Conservation (phyloP, 805 yeast species). For the Blastobotrys americana region DNA sequence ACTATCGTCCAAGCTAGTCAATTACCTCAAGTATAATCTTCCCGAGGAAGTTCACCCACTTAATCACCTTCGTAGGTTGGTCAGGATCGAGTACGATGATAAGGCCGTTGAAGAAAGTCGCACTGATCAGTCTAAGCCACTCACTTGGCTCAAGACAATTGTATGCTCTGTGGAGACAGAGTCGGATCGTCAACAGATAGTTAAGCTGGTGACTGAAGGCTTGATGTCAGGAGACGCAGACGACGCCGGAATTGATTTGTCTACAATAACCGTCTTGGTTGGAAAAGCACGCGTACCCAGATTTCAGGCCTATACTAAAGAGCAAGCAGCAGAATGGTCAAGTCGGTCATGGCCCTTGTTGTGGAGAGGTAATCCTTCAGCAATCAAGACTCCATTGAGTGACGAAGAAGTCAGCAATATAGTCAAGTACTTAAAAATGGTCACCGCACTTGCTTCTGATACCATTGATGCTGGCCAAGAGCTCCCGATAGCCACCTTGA, state of each 20-base stretch:
- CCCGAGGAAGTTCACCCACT: conserved; percentile 30
- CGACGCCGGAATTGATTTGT: neutral
- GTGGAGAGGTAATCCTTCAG: conserved; percentile 84
- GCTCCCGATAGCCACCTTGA: conserved; percentile 50
- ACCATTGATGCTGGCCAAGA: conserved; percentile 4
- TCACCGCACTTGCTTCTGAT: conserved; percentile 23
- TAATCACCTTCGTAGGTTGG: conserved; percentile 32
- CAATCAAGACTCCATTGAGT: conserved; percentile 39
- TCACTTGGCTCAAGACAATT: conserved; percentile 33
- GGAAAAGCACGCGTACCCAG: conserved; percentile 42
- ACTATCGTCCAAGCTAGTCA: conserved; percentile 23
- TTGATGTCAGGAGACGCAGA: neutral
- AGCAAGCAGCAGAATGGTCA: conserved; percentile 62
- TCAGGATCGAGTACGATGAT: conserved; percentile 16
- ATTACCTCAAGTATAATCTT: conserved; percentile 24
- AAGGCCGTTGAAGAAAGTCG: conserved; percentile 1
- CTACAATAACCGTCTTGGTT: conserved; percentile 1
- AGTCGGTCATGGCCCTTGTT: conserved; percentile 67
- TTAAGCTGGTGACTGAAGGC: conserved; percentile 2
- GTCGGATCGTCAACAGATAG: conserved; percentile 20
- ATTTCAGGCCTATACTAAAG: conserved; percentile 63
- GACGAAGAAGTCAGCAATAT: conserved; percentile 43
- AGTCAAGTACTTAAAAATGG: conserved; percentile 26
- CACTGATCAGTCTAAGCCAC: conserved; percentile 4
- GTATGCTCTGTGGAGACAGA: conserved; percentile 40